phyloP scores from a whole-genome alignment of 257 asterid species.

The Nicotiana noctiflora region DNA sequence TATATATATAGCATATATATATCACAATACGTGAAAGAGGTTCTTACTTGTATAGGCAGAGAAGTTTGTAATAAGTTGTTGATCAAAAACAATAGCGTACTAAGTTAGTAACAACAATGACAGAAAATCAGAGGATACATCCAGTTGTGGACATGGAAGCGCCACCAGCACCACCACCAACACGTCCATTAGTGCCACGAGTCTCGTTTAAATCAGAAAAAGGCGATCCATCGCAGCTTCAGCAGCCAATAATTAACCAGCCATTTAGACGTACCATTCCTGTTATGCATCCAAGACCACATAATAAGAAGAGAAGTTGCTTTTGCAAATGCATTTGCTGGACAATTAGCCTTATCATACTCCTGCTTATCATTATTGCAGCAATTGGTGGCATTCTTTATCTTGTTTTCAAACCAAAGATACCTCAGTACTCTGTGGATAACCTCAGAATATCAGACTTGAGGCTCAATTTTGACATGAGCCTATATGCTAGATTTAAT shows the following conservation, averaged over 20 bases:
- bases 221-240: conserved; percentile 17
- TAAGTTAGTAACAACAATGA: conserved; percentile 16
- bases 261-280: conserved; percentile 24
- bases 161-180: conserved; percentile 37
- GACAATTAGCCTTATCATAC: conserved; percentile 55
- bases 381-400: conserved; percentile 58
- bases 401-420: conserved; percentile 64
- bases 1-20: neutral
- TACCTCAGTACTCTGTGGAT: conserved; percentile 76
- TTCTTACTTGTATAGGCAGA: neutral
- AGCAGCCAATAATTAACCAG: conserved; percentile 12
- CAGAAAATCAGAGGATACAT: conserved; percentile 56
- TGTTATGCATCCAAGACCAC: conserved; percentile 17
- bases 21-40: neutral
- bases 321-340: conserved; percentile 76
- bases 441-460: conserved; percentile 68
- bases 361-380: conserved; percentile 49
- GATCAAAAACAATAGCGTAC: neutral
- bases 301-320: conserved; percentile 29
- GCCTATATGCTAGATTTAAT: conserved; percentile 63
- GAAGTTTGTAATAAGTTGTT: neutral
- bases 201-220: conserved; percentile 31
- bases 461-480: conserved; percentile 62
- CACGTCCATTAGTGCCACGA: conserved; percentile 26
- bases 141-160: conserved; percentile 49